phyloP scores from a whole-genome alignment of 805 yeast genomes.

The Starmera pachycereana region DNA sequence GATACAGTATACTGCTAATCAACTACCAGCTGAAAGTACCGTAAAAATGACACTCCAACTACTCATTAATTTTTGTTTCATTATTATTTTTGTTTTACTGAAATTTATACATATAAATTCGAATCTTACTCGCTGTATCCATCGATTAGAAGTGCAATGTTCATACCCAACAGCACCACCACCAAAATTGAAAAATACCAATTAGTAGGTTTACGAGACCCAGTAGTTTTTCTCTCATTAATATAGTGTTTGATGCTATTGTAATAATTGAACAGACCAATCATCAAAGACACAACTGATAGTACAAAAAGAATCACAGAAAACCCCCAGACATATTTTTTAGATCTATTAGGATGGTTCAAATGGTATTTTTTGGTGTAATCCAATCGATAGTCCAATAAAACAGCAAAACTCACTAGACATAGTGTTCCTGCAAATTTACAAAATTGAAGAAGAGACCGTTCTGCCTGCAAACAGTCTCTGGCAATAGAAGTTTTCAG shows the following conservation, averaged over 20 bases:
- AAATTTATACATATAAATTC: too few relatives aligned
- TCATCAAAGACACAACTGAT: constrained; percentile 3
- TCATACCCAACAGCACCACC: constrained; percentile 6
- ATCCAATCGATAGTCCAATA: constrained; percentile 11
- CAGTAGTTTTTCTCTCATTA: constrained; percentile 6
- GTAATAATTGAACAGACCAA: constrained; percentile 15
- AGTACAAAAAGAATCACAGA: constrained; percentile 9
- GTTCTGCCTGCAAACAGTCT: constrained; percentile 19
- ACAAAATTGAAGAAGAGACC: constrained; percentile 14
- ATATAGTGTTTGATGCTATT: constrained; percentile 8
- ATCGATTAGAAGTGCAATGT: constrained; percentile 10
- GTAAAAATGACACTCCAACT: too few relatives aligned
- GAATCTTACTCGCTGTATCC: not conserved
- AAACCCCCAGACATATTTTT: constrained; percentile 5
- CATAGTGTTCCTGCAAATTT: constrained; percentile 13
- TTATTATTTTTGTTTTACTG: too few relatives aligned
- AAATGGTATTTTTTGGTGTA: not conserved
- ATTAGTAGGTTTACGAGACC: constrained; percentile 8
- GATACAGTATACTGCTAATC: too few relatives aligned
- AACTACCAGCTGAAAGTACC: too few relatives aligned
- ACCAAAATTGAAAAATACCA: constrained; percentile 3
- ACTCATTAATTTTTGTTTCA: too few relatives aligned
- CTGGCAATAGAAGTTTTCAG: constrained; percentile 15
- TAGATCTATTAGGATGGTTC: not conserved
- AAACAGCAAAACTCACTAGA: constrained; percentile 11